phyloP scores from a whole-genome alignment of 495 filamentous ascomycete species.

The Talaromyces stipitatus region DNA sequence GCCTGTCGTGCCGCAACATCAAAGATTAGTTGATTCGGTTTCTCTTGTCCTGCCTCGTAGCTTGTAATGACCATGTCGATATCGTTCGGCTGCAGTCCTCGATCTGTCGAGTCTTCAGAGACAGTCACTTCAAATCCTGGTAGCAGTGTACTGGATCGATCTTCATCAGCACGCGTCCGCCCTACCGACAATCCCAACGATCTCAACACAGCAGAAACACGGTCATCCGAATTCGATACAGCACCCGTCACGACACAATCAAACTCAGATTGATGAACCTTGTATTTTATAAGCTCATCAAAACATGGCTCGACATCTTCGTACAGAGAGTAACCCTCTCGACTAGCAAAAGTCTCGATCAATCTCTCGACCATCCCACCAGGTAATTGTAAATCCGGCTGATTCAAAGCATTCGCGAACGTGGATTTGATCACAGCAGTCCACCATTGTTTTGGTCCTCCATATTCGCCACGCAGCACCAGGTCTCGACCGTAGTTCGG shows the following conservation, averaged over 20 bases:
- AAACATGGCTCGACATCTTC: constrained; percentile 50
- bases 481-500: constrained; percentile 61
- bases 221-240: constrained; percentile 72
- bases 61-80: constrained; percentile 63
- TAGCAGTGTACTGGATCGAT: constrained; percentile 22
- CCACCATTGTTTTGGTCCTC: constrained; percentile 62
- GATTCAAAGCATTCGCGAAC: constrained; percentile 11
- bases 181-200: constrained; percentile 54
- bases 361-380: constrained; percentile 44
- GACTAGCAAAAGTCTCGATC: constrained; percentile 52
- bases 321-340: constrained; percentile 53
- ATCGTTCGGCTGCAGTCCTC: constrained; percentile 23
- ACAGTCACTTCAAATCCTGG: constrained; percentile 33
- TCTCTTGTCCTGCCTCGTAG: constrained; percentile 65
- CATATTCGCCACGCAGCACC: constrained; percentile 36
- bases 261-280: constrained; percentile 8
- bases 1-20: constrained; percentile 43
- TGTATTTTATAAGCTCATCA: constrained; percentile 22
- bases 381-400: constrained; percentile 17
- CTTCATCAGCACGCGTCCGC: constrained; percentile 24
- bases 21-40: constrained; percentile 59
- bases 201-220: constrained; percentile 52
- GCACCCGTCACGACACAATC: constrained; percentile 50
- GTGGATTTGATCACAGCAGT: constrained; percentile 43
- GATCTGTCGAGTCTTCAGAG: background rate